These are phyloP conservation scores for Kregervanrija pseudodelftensis DNA, from an alignment of 805 yeast genomes.

Conservation along the genomic window DNA sequence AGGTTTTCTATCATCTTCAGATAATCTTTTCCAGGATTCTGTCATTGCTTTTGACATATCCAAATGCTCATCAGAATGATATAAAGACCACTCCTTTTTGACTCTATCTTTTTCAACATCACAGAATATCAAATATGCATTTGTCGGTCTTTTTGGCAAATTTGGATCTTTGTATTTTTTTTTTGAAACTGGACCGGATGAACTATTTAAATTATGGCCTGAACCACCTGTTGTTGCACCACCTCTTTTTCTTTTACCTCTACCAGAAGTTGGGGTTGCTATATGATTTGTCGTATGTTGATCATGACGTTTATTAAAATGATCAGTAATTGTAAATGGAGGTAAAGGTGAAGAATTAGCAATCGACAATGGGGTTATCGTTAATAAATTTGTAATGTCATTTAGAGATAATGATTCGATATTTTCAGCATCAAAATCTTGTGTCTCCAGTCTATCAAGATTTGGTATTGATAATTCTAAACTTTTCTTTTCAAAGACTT, in stretches of 20 bases:
- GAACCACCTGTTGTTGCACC: slow-evolving; percentile 11
- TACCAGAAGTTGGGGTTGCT: neutral
- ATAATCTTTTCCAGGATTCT: slow-evolving; percentile 77
- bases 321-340: too few species aligned
- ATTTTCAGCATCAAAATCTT: slow-evolving; percentile 21
- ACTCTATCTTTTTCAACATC: slow-evolving; percentile 76
- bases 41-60: slow-evolving; percentile 77
- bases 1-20: slow-evolving; percentile 62
- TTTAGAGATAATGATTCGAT: slow-evolving; percentile 21
- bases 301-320: too few species aligned
- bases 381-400: slow-evolving; percentile 22
- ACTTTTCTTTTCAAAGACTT: slow-evolving; percentile 62
- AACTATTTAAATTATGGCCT: slow-evolving; percentile 13
- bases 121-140: slow-evolving; percentile 82
- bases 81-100: slow-evolving; percentile 47
- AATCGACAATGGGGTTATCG: slow-evolving; percentile 20
- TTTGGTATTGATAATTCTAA: slow-evolving; percentile 19
- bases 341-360: slow-evolving; percentile 8
- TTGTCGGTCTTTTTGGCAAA: slow-evolving; percentile 83
- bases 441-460: slow-evolving; percentile 15
- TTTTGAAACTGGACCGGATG: slow-evolving; percentile 14
- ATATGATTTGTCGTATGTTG: too few species aligned
- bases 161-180: slow-evolving; percentile 63
- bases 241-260: slow-evolving; percentile 12
- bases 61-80: slow-evolving; percentile 40